Percentiles rank a stretch among this genome's conserved stretches.
Evolutionary conservation across 352 stramenopile species (phyloP).

Genomic region (Globisporangium sylvaticum): DNA sequence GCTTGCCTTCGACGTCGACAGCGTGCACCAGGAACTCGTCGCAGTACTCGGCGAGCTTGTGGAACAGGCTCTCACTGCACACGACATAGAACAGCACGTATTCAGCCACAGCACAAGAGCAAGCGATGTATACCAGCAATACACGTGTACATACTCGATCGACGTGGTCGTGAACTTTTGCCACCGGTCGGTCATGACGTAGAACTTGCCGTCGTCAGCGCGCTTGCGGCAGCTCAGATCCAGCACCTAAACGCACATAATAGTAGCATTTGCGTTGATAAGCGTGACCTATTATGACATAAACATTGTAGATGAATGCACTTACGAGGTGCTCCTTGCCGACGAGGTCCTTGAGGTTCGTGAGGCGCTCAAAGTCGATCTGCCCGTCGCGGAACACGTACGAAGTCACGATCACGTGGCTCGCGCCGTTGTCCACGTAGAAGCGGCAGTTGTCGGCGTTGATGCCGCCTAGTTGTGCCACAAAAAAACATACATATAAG

Average conservation of each 20-base stretch:
- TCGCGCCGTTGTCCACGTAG: constrained; percentile 95
- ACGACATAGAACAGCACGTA: not conserved
- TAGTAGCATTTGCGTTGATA: not conserved
- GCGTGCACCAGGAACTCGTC: constrained; percentile 98
- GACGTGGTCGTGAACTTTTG: constrained; percentile 94
- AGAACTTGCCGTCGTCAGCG: constrained; percentile 83
- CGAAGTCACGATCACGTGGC: constrained; percentile 98
- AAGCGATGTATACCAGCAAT: not conserved
- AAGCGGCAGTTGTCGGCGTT: constrained; percentile 91
- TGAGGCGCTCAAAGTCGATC: constrained; percentile 83
- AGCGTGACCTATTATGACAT: too few species aligned
- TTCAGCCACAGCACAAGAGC: not conserved
- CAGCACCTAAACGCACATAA: constrained; percentile 61
- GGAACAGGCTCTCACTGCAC: constrained; percentile 78
- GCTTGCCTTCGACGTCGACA: constrained; percentile 97
- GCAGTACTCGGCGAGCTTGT: constrained; percentile 89
- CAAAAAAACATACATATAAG: not conserved
- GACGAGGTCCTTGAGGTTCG: constrained; percentile 60
- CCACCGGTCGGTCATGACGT: constrained; percentile 96
- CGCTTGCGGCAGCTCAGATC: constrained; percentile 95
- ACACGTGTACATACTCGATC: constrained; percentile 55
- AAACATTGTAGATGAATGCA: not conserved
- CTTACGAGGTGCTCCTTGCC: constrained; percentile 73
- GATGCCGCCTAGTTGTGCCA: constrained; percentile 61
- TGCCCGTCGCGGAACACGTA: constrained; percentile 94